These are phyloP conservation scores for Miscanthus sacchariflorus DNA, from an alignment of 202 grass and related monocot genomes.

Conservation along the genomic window DNA sequence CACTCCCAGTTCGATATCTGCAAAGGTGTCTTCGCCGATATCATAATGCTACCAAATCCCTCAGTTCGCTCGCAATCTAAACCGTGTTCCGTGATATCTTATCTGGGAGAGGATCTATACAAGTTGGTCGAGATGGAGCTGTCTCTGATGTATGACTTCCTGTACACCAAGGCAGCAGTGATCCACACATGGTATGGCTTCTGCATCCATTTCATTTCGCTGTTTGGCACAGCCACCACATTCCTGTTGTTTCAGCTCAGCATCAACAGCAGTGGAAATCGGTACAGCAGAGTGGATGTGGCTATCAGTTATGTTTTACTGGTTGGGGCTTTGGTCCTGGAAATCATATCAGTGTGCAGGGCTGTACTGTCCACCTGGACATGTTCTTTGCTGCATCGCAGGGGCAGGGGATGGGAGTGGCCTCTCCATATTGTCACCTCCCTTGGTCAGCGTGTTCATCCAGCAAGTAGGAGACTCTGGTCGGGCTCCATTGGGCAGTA, in stretches of 20 bases:
- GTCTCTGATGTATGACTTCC: conserved; percentile 61
- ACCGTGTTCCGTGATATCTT: conserved; percentile 29
- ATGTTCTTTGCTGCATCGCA: conserved; percentile 18
- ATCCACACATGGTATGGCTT: conserved; percentile 56
- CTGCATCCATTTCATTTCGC: conserved; percentile 37
- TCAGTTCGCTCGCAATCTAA: conserved; percentile 20
- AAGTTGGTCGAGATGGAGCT: conserved; percentile 61
- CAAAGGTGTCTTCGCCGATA: conserved; percentile 55
- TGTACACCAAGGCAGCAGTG: conserved; percentile 59
- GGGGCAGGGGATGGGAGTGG: conserved; percentile 7
- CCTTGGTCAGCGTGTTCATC: conserved; percentile 32
- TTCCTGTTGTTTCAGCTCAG: conserved; percentile 49
- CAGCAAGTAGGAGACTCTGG: conserved; percentile 48
- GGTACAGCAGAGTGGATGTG: conserved; percentile 45
- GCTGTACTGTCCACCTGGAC: conserved; percentile 56
- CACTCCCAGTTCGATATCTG: conserved; percentile 53
- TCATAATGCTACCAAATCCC: conserved; percentile 30
- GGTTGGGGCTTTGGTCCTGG: conserved; percentile 49
- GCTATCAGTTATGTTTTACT: conserved; percentile 61
- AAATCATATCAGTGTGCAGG: conserved; percentile 45
- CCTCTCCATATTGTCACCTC: conserved; percentile 16
- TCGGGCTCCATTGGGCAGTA: conserved; percentile 55
- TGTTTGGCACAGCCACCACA: conserved; percentile 26
- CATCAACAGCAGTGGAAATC: not conserved
- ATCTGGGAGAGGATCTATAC: conserved; percentile 37